Base-by-base conservation (phyloP, 768 basidiomycete species). In the Exidia glandulosa region DNA sequence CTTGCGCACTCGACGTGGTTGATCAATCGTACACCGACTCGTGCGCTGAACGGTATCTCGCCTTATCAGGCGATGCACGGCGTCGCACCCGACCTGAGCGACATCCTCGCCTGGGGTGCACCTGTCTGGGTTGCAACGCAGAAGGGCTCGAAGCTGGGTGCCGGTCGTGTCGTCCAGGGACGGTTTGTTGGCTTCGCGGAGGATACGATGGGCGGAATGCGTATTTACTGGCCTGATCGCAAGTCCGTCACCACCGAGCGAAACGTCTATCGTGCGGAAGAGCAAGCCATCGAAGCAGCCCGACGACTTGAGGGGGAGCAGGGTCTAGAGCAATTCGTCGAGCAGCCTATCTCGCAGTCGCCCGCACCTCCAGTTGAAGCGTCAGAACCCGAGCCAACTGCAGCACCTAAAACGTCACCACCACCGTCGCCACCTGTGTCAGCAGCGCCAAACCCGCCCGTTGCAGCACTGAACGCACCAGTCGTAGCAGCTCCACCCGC, bases 1-100 rank as follows among this genome's bases (percentile, higher is more conserved):
- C 63, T 68, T 52, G 0, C 29, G 1, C 65, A 65, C 23, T 65
- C 67, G 2, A 62, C 63, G 4, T 70, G 63, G 52, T 59, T 70
- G 30, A 66, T 63, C 29, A 61, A 64, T 19, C 56, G 64, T 2
- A 13, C 16, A 30, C 41, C 58, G 29, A 59, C 57, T 1, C 36
- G 29, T 9, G 32, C 57, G 30, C 32, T 57, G 27, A 36, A 57
- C 2, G 57, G 57, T 1, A 41, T 57, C 31, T 32, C 57, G 36
- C 57, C 57, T 19, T 31, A 37, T 19, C 41, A 45, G 10, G 41
- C 41, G 5, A 5, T 45, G 1, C 23, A 45, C 41, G 41, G 16
- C 10, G 16, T 16, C 31, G 16, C 30, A 32, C 57, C 57, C 1
- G 3, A 50, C 7, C 23, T 57, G 2, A 14, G 6, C 1, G 57